Evolutionary conservation across 2,329 filamentous ascomycete genomes (phyloP), one percentile per base, ranked within the genome.

Genomic region (Microascus cirrosus): DNA sequence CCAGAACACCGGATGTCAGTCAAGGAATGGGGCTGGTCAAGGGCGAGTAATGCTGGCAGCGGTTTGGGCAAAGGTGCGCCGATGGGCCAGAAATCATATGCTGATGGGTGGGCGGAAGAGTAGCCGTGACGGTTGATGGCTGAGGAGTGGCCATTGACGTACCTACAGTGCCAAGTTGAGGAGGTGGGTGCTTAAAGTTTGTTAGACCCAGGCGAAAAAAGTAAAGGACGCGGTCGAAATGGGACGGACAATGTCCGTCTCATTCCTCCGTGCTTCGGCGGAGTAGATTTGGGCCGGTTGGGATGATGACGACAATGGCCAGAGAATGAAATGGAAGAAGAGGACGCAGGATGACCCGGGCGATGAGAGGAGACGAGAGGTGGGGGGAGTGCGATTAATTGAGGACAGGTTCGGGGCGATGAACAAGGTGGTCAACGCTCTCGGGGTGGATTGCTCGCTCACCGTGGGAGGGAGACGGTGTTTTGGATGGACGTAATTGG

Each of bases 221-320:
- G 32, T 32, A 6, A 22, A 18, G 45, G 45, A 48, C 55, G 55
- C 55, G 55, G 55, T 52, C 55, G 55, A 57, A 57, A 57, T 57
- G 55, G 55, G 55, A 57, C 55, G 55, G 55, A 57, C 55, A 6
- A 57, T 13, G 55, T 57, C 55, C 55, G 55, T 52, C 55, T 48
- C 50, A 57, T 57, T 57, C 34, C 55, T 28, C 55, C 55, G 55
- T 57, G 55, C 55, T 57, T 32, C 18, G 20, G 22, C 45, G 24
- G 45, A 22, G 45, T 4, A 4, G 36, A 42, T 50, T 50, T 11
- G 42, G 39, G 35, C 42, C 55, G 55, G 51, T 56, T 25, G 55
- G 13, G 42, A 50, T 39, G 45, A 20, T 20, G 45, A 50, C 45
- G 22, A 50, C 45, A 13, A 50, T 24, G 45, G 45, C 45, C 45